Evolutionary conservation across 2,329 filamentous ascomycete species (phyloP).

Genomic region (Aspergillus ustus): DNA sequence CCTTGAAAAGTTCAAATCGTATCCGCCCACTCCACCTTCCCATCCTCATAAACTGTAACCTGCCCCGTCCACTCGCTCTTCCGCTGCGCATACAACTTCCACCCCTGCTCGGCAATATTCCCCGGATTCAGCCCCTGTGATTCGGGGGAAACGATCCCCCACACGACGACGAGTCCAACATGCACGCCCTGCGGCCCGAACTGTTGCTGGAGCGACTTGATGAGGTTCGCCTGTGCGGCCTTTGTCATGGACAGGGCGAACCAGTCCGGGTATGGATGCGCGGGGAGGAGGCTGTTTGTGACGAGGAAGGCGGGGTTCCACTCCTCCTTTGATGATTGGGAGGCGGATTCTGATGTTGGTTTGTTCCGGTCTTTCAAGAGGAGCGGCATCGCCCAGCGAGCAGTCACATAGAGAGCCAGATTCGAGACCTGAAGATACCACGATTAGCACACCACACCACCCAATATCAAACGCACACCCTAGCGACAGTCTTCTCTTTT

Average conservation of each 20-base stretch:
- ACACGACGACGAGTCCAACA: background rate
- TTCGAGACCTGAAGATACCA: background rate
- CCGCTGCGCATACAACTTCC: slow-evolving; percentile 6
- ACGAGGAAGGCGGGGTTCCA: background rate
- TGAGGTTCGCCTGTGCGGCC: slow-evolving; percentile 7
- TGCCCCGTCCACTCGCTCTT: background rate
- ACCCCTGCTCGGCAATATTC: slow-evolving; percentile 9
- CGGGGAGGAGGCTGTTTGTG: slow-evolving; percentile 10
- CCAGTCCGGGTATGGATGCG: background rate
- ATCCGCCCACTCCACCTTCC: background rate
- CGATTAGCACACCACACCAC: no score
- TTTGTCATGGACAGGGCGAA: slow-evolving; percentile 10
- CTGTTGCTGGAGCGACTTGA: slow-evolving; percentile 1
- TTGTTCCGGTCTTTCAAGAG: background rate
- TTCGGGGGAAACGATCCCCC: background rate
- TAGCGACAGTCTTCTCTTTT: no score
- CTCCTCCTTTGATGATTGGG: no score
- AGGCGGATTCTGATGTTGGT: background rate
- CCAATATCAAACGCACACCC: no score
- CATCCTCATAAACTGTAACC: background rate
- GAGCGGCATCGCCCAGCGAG: background rate
- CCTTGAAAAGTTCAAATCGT: background rate
- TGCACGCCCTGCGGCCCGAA: slow-evolving; percentile 1
- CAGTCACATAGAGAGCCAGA: background rate
- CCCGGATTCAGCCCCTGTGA: background rate